Evolutionary conservation across 352 stramenopile genomes (phyloP), one percentile per base, ranked within the genome.

Genomic region (Globisporangium nunn): DNA sequence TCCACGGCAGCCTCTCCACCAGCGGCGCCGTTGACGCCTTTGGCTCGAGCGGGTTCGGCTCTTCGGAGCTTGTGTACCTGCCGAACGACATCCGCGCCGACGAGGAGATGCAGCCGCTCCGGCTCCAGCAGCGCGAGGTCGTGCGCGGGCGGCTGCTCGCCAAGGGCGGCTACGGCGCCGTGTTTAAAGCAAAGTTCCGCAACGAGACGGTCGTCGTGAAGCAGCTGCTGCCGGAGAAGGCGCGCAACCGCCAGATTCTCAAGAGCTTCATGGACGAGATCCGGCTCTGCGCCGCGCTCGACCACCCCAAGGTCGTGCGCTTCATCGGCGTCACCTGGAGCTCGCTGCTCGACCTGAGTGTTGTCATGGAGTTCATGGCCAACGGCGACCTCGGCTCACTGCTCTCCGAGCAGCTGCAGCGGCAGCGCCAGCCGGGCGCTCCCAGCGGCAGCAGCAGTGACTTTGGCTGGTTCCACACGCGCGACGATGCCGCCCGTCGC

Each of bases 241-340:
- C 63, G 43, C 57, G 58, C 23, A 65, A 64, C 17, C 70, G 56
- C 15, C 44, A 61, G 12, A 55, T 66, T 28, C 49, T 77, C 40
- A 50, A 61, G 49, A 56, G 63, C 41, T 87, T 87, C 49, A 69
- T 87, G 76, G 63, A 87, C 39, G 78, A 88, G 58, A 88, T 91
- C 59, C 78, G 80, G 4, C 54, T 91, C 7, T 85, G 68, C 56
- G 74, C 76, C 5, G 72, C 70, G 46, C 64, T 87, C 18, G 67
- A 84, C 6, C 76, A 87, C 55, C 67, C 64, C 17, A 74, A 77
- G 48, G 73, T 87, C 45, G 68, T 85, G 10, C 63, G 56, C 0
- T 81, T 87, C 50, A 58, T 85, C 10, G 76, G 76, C 0, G 58
- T 87, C n/a, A 68, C 72, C 7, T 87, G 73, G 76, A 78, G 67